Percentiles rank a stretch among this genome's conserved stretches.
Conservation (phyloP, 208 protist species). For the Acanthamoeba royreba region DNA sequence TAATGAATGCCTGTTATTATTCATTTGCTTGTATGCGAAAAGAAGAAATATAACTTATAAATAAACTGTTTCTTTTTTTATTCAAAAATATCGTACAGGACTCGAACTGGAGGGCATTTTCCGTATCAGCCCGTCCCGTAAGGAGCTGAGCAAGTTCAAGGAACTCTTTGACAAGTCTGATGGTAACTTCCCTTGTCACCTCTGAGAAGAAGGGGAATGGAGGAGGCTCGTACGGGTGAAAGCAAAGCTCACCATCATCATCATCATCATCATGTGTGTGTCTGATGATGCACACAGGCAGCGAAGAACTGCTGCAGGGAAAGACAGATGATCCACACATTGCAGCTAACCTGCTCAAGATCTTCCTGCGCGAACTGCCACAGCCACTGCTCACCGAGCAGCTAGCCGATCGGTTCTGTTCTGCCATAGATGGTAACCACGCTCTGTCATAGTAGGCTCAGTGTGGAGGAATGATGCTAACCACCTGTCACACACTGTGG, state of each 20-base stretch:
- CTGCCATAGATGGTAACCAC: too few species aligned
- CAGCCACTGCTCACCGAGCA: conserved; percentile 27
- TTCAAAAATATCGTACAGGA: too few species aligned
- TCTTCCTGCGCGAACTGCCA: conserved; percentile 21
- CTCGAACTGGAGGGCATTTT: conserved; percentile 26
- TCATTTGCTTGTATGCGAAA: too few species aligned
- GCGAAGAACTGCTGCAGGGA: background rate
- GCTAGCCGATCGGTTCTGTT: background rate
- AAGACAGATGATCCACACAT: conserved; percentile 36
- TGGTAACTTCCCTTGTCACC: background rate
- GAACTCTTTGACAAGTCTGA: conserved; percentile 1
- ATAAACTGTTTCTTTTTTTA: too few species aligned
- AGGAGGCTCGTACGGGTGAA: background rate
- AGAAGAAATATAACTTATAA: too few species aligned
- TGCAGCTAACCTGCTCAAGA: conserved; percentile 16
- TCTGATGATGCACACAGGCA: background rate
- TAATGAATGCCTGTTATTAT: background rate
- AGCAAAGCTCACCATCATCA: too few species aligned
- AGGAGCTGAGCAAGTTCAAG: background rate
- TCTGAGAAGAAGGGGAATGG: background rate
- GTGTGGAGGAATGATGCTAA: too few species aligned
- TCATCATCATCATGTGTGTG: background rate
- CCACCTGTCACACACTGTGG: too few species aligned
- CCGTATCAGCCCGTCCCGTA: background rate
- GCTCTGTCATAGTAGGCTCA: too few species aligned